Conservation (phyloP, 2,329 filamentous ascomycete species). For the Hypoxylon sp. region DNA sequence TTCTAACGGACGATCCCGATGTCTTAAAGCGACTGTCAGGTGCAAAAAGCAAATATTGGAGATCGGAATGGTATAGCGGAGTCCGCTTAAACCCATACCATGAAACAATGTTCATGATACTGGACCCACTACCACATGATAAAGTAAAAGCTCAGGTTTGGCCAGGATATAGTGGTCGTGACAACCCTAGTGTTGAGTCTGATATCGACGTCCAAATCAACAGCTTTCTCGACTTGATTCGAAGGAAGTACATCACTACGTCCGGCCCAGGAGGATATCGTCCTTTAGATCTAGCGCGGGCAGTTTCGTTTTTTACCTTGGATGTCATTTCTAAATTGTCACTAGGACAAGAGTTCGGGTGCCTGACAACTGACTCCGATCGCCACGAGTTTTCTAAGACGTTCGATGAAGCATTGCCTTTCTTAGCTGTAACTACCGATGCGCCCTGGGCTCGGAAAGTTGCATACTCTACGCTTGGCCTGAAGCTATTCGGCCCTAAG, state of each 20-base stretch:
- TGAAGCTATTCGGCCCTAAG: conserved; percentile 47
- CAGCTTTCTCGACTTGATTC: conserved; percentile 38
- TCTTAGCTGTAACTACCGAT: conserved; percentile 41
- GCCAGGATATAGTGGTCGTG: conserved; percentile 46
- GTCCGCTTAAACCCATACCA: conserved; percentile 41
- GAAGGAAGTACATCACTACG: conserved; percentile 38
- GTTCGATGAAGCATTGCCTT: conserved; percentile 32
- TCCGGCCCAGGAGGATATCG: conserved; percentile 6
- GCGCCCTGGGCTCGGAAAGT: conserved; percentile 44
- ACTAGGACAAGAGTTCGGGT: conserved; percentile 50
- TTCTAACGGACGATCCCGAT: conserved; percentile 46
- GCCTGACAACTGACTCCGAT: conserved; percentile 46
- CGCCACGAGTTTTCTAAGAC: conserved; percentile 39
- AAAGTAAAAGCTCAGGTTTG: conserved; percentile 42
- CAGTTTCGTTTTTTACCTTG: conserved; percentile 40
- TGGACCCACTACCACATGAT: conserved; percentile 42
- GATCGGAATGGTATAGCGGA: conserved; percentile 42
- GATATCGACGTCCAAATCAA: conserved; percentile 41
- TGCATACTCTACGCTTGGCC: conserved; percentile 39
- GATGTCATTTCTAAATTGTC: conserved; percentile 51
- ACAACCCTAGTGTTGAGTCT: conserved; percentile 40
- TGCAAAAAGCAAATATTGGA: conserved; percentile 41
- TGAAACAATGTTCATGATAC: conserved; percentile 35
- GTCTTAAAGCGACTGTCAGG: conserved; percentile 42
- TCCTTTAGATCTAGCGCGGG: conserved; percentile 32